A percentile compares a stretch with the other conserved stretches of the same genome.
Evolutionary conservation across 805 yeast genomes (phyloP).

Genomic region (Pichia nanzhaoensis): DNA sequence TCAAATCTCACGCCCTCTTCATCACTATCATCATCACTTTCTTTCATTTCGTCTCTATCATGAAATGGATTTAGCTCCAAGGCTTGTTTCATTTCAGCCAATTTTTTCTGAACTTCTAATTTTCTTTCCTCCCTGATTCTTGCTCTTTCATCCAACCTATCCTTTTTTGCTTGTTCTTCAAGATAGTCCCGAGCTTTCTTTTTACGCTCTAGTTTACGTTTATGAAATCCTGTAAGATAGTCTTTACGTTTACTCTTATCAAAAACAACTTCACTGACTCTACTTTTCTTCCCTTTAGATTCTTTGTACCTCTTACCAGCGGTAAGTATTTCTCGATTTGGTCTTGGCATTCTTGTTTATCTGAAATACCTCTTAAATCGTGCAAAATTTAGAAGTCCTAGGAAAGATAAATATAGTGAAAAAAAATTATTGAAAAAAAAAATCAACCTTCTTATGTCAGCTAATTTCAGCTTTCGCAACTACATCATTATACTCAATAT

Average conservation of each 20-base stretch:
- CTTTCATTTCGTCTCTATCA: conserved; percentile 22
- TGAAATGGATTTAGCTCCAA: conserved; percentile 16
- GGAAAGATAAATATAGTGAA: neutral
- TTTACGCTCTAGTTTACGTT: conserved; percentile 81
- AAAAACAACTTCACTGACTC: conserved; percentile 80
- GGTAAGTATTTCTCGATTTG: conserved; percentile 80
- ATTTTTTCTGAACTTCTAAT: conserved; percentile 54
- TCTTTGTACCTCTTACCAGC: conserved; percentile 78
- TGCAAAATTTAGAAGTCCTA: neutral
- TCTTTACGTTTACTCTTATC: conserved; percentile 75
- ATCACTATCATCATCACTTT: conserved; percentile 19
- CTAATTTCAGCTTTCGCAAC: too few species aligned
- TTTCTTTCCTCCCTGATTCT: conserved; percentile 64
- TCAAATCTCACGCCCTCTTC: conserved; percentile 17
- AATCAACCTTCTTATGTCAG: neutral
- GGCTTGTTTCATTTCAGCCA: conserved; percentile 44
- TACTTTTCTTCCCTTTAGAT: conserved; percentile 55
- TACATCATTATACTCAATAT: too few species aligned
- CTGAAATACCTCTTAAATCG: neutral
- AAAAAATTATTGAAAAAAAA: too few species aligned
- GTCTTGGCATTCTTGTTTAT: conserved; percentile 25
- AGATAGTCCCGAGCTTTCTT: conserved; percentile 74
- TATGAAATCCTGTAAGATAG: conserved; percentile 91
- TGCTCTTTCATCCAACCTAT: conserved; percentile 70
- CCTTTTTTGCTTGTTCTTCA: conserved; percentile 70